Conservation (phyloP, 176 grass and related monocot species). For the Phoenix dactylifera region DNA sequence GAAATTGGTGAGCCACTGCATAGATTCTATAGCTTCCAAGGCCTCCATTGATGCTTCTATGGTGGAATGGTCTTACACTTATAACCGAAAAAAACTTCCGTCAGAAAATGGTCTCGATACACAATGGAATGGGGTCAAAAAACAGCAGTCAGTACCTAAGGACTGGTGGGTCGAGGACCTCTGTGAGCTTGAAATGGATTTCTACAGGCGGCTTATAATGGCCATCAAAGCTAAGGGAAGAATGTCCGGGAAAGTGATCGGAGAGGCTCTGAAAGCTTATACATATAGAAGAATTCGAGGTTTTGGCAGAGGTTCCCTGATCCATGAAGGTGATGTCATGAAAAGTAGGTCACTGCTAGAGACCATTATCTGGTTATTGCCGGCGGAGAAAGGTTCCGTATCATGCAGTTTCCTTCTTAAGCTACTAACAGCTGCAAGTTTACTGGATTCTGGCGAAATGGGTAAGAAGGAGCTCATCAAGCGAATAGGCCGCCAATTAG, state of each 20-base stretch:
- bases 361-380: conserved; percentile 74
- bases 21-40: conserved; percentile 88
- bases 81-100: conserved; percentile 77
- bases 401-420: conserved; percentile 94
- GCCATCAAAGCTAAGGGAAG: conserved; percentile 61
- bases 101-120: conserved; percentile 51
- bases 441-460: conserved; percentile 52
- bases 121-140: conserved; percentile 62
- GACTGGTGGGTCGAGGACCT: conserved; percentile 98
- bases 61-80: conserved; percentile 91
- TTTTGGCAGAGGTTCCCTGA: conserved; percentile 59
- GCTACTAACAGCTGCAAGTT: conserved; percentile 67
- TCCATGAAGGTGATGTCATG: conserved; percentile 46
- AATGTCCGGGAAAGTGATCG: conserved; percentile 53
- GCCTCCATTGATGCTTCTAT: conserved; percentile 65
- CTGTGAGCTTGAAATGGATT: conserved; percentile 64
- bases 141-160: conserved; percentile 61
- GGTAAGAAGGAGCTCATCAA: conserved; percentile 83
- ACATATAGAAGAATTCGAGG: conserved; percentile 75
- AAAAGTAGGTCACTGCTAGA: conserved; percentile 68
- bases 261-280: conserved; percentile 82
- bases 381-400: conserved; percentile 68
- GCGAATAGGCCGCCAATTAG: conserved; percentile 71
- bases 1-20: conserved; percentile 76
- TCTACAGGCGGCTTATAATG: conserved; percentile 62